Conservation (phyloP, 345 rosid species). For the Brassica rapa region DNA sequence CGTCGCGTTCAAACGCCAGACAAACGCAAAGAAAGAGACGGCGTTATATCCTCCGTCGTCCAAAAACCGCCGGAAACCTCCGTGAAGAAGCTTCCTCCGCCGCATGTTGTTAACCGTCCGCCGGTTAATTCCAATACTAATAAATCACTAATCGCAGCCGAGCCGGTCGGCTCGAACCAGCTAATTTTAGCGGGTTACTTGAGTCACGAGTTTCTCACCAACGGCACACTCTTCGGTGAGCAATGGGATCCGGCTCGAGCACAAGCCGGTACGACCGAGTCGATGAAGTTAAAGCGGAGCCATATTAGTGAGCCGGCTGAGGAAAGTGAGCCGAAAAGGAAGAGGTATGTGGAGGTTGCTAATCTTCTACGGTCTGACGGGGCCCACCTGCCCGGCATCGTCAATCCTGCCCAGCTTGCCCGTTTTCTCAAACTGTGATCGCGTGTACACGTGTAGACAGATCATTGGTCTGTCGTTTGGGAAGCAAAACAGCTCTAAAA, state of each 20-base stretch:
- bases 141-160: conserved; percentile 21
- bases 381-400: conserved; percentile 67
- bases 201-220: conserved; percentile 76
- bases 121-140: conserved; percentile 1
- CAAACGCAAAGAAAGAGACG: conserved; percentile 59
- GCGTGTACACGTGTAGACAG: conserved; percentile 42
- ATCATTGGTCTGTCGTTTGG: conserved; percentile 40
- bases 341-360: conserved; percentile 69
- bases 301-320: conserved; percentile 24
- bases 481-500: conserved; percentile 5
- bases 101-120: not conserved
- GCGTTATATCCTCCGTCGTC: conserved; percentile 28
- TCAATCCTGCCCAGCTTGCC: conserved; percentile 80
- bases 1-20: conserved; percentile 67
- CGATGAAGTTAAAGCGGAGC: conserved; percentile 41
- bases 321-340: conserved; percentile 41
- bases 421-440: conserved; percentile 57
- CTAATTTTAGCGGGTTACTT: conserved; percentile 73
- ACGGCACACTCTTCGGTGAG: conserved; percentile 77
- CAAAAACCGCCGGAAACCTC: conserved; percentile 34
- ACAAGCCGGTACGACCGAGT: conserved; percentile 36
- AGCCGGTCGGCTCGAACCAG: conserved; percentile 46
- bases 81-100: conserved; percentile 19
- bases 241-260: conserved; percentile 49
- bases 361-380: conserved; percentile 62